Conservation (phyloP, 2,329 filamentous ascomycete species). For the Pseudocercospora musae region DNA sequence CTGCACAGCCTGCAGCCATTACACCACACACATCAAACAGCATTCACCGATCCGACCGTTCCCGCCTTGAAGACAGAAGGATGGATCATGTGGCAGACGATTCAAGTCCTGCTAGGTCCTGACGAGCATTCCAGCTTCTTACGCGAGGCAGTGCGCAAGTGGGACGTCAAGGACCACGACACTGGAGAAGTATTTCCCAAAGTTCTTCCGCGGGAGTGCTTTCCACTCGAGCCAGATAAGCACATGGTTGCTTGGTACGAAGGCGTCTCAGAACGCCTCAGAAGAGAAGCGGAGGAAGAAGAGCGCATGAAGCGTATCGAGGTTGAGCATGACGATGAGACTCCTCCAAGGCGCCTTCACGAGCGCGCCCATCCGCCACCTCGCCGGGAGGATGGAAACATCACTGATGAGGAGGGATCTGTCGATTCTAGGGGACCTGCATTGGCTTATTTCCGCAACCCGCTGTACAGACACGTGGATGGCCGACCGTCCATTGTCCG, state of each 20-base stretch:
- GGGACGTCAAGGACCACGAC: conserved; percentile 70
- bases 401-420: conserved; percentile 37
- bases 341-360: conserved; percentile 22
- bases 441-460: conserved; percentile 48
- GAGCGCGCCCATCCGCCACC: conserved; percentile 16
- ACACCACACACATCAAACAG: conserved; percentile 43
- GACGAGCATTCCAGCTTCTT: conserved; percentile 83
- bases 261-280: conserved; percentile 67
- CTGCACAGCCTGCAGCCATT: conserved; percentile 78
- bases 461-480: conserved; percentile 47
- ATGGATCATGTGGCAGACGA: conserved; percentile 90
- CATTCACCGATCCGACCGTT: conserved; percentile 70
- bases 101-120: conserved; percentile 82
- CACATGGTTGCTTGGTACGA: conserved; percentile 88
- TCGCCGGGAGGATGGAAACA: conserved; percentile 22
- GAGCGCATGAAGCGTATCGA: conserved; percentile 27
- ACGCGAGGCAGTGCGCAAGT: conserved; percentile 74
- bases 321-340: conserved; percentile 24
- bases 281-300: conserved; percentile 57
- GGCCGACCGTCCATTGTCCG: conserved; percentile 44
- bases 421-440: conserved; percentile 46
- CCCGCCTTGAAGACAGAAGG: conserved; percentile 80
- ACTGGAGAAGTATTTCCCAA: conserved; percentile 59
- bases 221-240: conserved; percentile 69
- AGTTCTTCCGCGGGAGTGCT: conserved; percentile 62